phyloP scores from a whole-genome alignment of 495 filamentous ascomycete genomes.

The Pyrenopolyporus hunteri region DNA sequence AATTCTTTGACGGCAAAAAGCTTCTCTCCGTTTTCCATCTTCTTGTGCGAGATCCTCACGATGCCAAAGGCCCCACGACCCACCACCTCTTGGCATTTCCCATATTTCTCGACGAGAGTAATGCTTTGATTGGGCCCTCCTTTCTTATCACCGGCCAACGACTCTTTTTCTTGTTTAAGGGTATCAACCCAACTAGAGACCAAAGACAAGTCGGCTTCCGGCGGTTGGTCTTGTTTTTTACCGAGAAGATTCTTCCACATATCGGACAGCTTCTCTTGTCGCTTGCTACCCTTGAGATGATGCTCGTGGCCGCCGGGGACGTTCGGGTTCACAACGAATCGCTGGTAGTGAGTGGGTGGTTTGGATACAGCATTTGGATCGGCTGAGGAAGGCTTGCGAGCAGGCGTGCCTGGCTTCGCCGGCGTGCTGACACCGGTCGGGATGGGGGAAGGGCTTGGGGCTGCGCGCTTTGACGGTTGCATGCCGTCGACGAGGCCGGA shows the following conservation, averaged over 20 bases:
- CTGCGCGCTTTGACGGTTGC: slow-evolving; percentile 38
- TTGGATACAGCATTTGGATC: slow-evolving; percentile 40
- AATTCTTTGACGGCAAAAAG: slow-evolving; percentile 99
- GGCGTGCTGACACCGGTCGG: slow-evolving; percentile 28
- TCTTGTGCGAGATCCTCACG: slow-evolving; percentile 97
- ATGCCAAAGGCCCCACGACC: slow-evolving; percentile 98
- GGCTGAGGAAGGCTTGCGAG: slow-evolving; percentile 41
- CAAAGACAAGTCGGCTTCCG: slow-evolving; percentile 85
- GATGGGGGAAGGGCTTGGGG: slow-evolving; percentile 34
- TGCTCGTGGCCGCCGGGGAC: slow-evolving; percentile 76
- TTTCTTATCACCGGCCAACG: slow-evolving; percentile 71
- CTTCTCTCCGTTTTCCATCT: slow-evolving; percentile 88
- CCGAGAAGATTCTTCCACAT: slow-evolving; percentile 85
- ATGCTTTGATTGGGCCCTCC: slow-evolving; percentile 76
- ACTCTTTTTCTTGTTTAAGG: slow-evolving; percentile 84
- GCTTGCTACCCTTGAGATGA: slow-evolving; percentile 80
- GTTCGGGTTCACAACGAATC: slow-evolving; percentile 51
- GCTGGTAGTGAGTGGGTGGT: slow-evolving; percentile 43
- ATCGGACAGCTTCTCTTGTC: slow-evolving; percentile 94
- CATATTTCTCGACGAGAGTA: slow-evolving; percentile 93
- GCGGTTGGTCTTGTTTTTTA: slow-evolving; percentile 73
- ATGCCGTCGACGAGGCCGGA: slow-evolving; percentile 31
- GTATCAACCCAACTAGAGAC: slow-evolving; percentile 97
- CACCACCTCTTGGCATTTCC: slow-evolving; percentile 97
- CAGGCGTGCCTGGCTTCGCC: slow-evolving; percentile 32